These are phyloP conservation scores for Aspergillus biplanus DNA, from an alignment of 495 filamentous ascomycete genomes.

Conservation along the genomic window DNA sequence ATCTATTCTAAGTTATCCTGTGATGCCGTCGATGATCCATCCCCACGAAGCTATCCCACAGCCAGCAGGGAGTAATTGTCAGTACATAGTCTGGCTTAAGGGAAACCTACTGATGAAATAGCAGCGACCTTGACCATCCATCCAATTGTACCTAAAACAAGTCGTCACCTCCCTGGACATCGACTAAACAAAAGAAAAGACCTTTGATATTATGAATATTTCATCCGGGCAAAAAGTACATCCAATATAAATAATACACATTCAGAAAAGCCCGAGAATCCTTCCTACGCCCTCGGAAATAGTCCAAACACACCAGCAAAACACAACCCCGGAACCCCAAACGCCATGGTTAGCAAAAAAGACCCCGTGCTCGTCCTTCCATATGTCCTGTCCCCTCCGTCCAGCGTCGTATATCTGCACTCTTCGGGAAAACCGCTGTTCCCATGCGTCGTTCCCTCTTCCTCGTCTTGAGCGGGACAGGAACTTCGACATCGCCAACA, in stretches of 20 bases:
- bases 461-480: slow-evolving; percentile 3
- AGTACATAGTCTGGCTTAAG: no score
- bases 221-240: background rate
- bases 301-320: slow-evolving; percentile 24
- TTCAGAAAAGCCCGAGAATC: background rate
- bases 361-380: background rate
- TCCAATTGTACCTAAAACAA: no score
- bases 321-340: slow-evolving; percentile 27
- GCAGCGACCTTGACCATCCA: no score
- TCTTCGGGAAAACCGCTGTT: slow-evolving; percentile 13
- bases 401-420: background rate
- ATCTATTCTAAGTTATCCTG: no score
- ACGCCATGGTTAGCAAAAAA: slow-evolving; percentile 31
- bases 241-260: background rate
- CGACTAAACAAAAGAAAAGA: background rate
- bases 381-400: background rate
- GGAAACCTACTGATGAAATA: no score
- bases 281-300: slow-evolving; percentile 16
- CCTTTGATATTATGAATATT: background rate
- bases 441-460: slow-evolving; percentile 25
- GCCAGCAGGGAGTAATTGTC: no score
- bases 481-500: background rate
- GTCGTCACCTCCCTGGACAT: no score
- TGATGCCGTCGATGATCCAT: no score
- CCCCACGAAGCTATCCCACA: no score